Evolutionary conservation across 345 rosid genomes (phyloP).

Genomic region (Rhizophora mangle): DNA sequence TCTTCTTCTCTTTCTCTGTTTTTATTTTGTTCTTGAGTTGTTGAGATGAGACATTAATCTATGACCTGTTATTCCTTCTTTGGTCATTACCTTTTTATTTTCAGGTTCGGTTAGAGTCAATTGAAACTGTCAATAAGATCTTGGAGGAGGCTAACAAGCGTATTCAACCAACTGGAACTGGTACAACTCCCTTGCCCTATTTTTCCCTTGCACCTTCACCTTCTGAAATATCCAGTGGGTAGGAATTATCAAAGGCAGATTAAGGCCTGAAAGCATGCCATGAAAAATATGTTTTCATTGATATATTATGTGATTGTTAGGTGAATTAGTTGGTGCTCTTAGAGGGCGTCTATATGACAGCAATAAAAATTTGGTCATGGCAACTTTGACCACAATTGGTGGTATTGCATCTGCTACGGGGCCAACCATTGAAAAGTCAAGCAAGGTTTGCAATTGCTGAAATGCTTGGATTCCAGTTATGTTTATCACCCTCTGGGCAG

Average conservation of each 20-base stretch:
- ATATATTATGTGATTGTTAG: conserved; percentile 30
- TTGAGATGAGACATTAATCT: not conserved
- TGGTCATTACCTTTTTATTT: conserved; percentile 9
- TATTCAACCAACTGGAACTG: conserved; percentile 94
- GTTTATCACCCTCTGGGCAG: not conserved
- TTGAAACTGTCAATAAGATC: conserved; percentile 85
- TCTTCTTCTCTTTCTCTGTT: no score
- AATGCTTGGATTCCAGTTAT: not conserved
- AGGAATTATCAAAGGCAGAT: not conserved
- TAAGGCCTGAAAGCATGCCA: not conserved
- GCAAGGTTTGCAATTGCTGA: conserved; percentile 58
- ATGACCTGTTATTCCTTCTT: not conserved
- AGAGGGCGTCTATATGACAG: conserved; percentile 89
- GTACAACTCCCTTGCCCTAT: conserved; percentile 30
- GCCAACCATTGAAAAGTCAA: conserved; percentile 77
- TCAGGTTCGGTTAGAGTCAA: conserved; percentile 93
- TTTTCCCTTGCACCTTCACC: not conserved
- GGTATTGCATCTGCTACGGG: conserved; percentile 89
- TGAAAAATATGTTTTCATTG: not conserved
- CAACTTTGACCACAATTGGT: conserved; percentile 76
- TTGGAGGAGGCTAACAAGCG: conserved; percentile 98
- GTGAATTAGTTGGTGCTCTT: conserved; percentile 92
- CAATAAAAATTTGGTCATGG: conserved; percentile 90
- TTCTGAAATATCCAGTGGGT: not conserved
- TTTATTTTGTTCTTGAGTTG: not conserved